Percentiles rank a stretch among this genome's conserved stretches.
Evolutionary conservation across 2,329 filamentous ascomycete species (phyloP).

Genomic region (Dothiorella sarmentorum): DNA sequence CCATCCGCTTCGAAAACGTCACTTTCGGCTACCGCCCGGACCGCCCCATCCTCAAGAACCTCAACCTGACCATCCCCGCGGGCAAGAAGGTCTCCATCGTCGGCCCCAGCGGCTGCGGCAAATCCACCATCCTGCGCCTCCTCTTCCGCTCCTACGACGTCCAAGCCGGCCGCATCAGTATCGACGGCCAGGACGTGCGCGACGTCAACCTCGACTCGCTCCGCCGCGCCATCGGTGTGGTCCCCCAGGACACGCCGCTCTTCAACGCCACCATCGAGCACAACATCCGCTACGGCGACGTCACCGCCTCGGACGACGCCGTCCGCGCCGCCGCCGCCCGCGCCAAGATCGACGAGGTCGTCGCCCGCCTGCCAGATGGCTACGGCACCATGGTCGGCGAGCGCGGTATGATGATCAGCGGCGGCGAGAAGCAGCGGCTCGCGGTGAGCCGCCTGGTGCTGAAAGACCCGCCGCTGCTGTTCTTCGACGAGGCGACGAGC

Average conservation of each 20-base stretch:
- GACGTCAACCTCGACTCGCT: constrained; percentile 79
- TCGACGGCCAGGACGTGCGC: constrained; percentile 90
- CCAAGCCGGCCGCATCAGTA: constrained; percentile 76
- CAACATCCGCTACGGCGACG: constrained; percentile 89
- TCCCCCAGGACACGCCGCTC: constrained; percentile 92
- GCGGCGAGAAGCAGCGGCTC: constrained; percentile 87
- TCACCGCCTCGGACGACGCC: constrained; percentile 69
- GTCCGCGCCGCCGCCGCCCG: constrained; percentile 75
- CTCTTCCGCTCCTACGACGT: constrained; percentile 95
- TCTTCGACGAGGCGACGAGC: constrained; percentile 94
- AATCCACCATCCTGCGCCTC: constrained; percentile 86
- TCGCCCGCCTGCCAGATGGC: constrained; percentile 76
- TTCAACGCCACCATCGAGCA: constrained; percentile 97
- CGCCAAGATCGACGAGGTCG: constrained; percentile 73
- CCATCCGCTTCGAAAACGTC: constrained; percentile 93
- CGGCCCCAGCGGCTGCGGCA: constrained; percentile 91
- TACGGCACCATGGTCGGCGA: constrained; percentile 91
- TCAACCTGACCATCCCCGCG: constrained; percentile 84
- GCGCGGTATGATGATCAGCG: constrained; percentile 93
- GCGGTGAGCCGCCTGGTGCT: constrained; percentile 79
- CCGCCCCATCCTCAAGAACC: constrained; percentile 79
- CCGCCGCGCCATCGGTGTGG: constrained; percentile 83
- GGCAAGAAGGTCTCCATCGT: constrained; percentile 96
- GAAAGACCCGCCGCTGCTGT: constrained; percentile 84
- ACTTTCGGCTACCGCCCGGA: constrained; percentile 88